phyloP scores from a whole-genome alignment of 495 filamentous ascomycete genomes.

The Talaromyces thailandensis region DNA sequence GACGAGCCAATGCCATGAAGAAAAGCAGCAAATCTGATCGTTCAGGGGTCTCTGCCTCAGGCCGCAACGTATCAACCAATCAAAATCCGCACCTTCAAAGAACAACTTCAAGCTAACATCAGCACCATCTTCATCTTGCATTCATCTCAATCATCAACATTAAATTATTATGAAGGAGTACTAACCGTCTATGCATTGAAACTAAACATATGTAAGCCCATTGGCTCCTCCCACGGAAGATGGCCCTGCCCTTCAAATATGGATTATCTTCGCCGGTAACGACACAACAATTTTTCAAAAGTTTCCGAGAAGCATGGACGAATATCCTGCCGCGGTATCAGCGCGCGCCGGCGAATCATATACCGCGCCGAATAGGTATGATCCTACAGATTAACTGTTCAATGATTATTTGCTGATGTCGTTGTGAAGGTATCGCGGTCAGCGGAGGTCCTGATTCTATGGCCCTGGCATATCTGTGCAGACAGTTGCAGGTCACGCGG shows the following conservation, averaged over 20 bases:
- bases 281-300: conserved; percentile 2
- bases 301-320: conserved; percentile 3
- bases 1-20: neutral
- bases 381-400: neutral
- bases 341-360: neutral
- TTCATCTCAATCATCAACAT: neutral
- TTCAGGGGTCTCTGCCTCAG: neutral
- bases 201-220: neutral
- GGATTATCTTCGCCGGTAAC: neutral
- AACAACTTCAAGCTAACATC: neutral
- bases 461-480: conserved; percentile 75
- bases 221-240: neutral
- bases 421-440: conserved; percentile 60
- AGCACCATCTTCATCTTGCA: neutral
- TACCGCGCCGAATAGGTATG: conserved; percentile 14
- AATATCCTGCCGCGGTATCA: neutral
- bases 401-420: neutral
- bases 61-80: neutral
- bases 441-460: conserved; percentile 96
- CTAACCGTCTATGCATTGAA: neutral
- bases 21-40: neutral
- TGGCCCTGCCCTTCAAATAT: conserved; percentile 1
- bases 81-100: neutral
- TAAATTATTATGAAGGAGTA: neutral
- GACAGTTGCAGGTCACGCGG: conserved; percentile 24